Conservation (phyloP, 2,329 filamentous ascomycete species). For the Sclerotinia subarctica region DNA sequence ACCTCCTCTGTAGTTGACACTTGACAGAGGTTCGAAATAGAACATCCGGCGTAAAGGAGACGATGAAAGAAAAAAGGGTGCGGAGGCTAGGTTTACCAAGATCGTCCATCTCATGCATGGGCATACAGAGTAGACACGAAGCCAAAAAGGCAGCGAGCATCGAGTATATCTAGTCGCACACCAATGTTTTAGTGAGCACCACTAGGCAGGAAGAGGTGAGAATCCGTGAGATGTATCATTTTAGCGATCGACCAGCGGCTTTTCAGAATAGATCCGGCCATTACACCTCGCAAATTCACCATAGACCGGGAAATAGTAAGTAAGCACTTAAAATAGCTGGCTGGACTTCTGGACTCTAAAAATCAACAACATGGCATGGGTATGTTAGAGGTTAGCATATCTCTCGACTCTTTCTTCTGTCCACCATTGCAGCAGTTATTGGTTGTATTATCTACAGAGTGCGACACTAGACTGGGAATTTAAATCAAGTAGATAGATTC, state of each 20-base stretch:
- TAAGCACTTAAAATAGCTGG: background rate
- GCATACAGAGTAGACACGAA: background rate
- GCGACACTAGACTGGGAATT: no score
- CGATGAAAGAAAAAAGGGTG: background rate
- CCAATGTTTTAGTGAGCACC: background rate
- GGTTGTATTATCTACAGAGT: no score
- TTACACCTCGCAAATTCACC: background rate
- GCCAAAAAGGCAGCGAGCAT: background rate
- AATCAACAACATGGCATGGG: background rate
- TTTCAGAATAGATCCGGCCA: conserved; percentile 7
- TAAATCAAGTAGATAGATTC: no score
- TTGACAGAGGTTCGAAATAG: background rate
- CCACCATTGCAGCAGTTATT: no score
- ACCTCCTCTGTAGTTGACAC: no score
- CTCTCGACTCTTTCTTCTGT: no score
- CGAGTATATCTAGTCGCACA: background rate
- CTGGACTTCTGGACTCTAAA: no score
- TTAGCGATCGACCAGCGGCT: background rate
- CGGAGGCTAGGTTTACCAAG: background rate
- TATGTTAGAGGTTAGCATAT: background rate
- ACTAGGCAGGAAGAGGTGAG: no score
- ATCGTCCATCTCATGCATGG: background rate
- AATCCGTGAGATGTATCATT: no score
- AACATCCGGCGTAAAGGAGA: background rate
- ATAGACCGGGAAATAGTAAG: background rate